A percentile compares a stretch with the other conserved stretches of the same genome.
Evolutionary conservation across 371 early-diverging fungal genomes (phyloP).

Genomic region (Smittium mucronatum): DNA sequence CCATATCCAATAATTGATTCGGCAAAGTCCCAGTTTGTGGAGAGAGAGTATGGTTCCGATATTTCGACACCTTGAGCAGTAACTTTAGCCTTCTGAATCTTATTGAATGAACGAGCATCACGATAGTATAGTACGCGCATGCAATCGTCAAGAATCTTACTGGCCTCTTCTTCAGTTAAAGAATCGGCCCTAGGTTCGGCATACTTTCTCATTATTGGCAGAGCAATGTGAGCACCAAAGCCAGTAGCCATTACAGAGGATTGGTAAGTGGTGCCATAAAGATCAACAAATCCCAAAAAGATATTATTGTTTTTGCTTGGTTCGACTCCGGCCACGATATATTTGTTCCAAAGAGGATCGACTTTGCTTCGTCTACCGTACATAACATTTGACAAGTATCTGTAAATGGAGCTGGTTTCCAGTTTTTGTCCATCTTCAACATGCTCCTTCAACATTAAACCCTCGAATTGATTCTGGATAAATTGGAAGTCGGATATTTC

Average conservation of each 20-base stretch:
- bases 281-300: slow-evolving; percentile 91
- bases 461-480: slow-evolving; percentile 70
- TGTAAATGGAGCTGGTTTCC: slow-evolving; percentile 73
- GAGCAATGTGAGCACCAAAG: slow-evolving; percentile 88
- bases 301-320: slow-evolving; percentile 53
- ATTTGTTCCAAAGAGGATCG: slow-evolving; percentile 92
- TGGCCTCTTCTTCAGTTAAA: slow-evolving; percentile 86
- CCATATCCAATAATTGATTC: slow-evolving; percentile 83
- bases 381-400: slow-evolving; percentile 84
- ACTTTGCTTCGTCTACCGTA: slow-evolving; percentile 85
- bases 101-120: slow-evolving; percentile 91
- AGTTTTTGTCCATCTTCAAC: slow-evolving; percentile 84
- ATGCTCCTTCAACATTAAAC: slow-evolving; percentile 63
- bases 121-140: slow-evolving; percentile 94
- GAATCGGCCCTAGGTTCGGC: slow-evolving; percentile 74
- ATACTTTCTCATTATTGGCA: slow-evolving; percentile 88
- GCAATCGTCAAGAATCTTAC: slow-evolving; percentile 71
- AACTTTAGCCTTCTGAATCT: slow-evolving; percentile 85
- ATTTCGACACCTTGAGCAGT: slow-evolving; percentile 68
- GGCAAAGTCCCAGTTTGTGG: slow-evolving; percentile 91
- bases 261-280: slow-evolving; percentile 92
- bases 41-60: slow-evolving; percentile 73
- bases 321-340: slow-evolving; percentile 83
- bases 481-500: slow-evolving; percentile 93
- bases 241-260: slow-evolving; percentile 92